Conservation (phyloP, 2,329 filamentous ascomycete species). For the Fusarium decemcellulare region DNA sequence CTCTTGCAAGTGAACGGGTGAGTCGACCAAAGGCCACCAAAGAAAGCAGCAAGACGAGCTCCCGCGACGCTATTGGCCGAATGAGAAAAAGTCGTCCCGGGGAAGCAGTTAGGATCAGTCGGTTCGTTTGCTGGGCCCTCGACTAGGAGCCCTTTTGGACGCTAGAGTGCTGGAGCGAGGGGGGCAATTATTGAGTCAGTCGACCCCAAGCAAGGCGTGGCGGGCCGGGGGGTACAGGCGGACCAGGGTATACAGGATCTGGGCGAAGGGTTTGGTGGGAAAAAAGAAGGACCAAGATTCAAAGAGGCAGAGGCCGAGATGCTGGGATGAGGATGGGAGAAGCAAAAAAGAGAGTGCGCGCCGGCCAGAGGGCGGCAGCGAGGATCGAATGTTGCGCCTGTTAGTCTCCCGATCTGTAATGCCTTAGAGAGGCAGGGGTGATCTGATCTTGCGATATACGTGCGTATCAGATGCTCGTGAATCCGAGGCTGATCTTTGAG, state of each 20-base stretch:
- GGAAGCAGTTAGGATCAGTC: conserved; percentile 26
- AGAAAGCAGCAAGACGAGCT: conserved; percentile 22
- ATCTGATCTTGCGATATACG: conserved; percentile 20
- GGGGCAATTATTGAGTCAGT: conserved; percentile 42
- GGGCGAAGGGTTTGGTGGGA: conserved; percentile 17
- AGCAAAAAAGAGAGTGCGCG: conserved; percentile 7
- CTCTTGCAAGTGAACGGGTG: conserved; percentile 10
- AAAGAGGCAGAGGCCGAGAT: conserved; percentile 3
- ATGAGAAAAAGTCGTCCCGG: conserved; percentile 16
- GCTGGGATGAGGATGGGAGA: conserved; percentile 1
- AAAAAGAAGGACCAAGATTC: conserved; percentile 14
- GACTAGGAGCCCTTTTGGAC: conserved; percentile 30
- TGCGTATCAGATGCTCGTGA: conserved; percentile 24
- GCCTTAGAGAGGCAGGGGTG: conserved; percentile 23
- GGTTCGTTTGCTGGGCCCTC: conserved; percentile 32
- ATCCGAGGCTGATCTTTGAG: conserved; percentile 24
- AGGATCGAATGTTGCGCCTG: conserved; percentile 3
- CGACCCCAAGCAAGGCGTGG: conserved; percentile 35
- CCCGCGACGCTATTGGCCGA: conserved; percentile 29
- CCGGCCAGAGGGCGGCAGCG: conserved; percentile 14
- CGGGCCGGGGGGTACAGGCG: conserved; percentile 23
- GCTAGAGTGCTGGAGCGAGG: conserved; percentile 34
- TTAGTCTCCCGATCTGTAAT: conserved; percentile 15
- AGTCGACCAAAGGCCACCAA: conserved; percentile 25
- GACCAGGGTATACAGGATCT: conserved; percentile 19